phyloP scores from a whole-genome alignment of 192 early-diverging fungal genomes.

The Rhizophlyctis rosea region DNA sequence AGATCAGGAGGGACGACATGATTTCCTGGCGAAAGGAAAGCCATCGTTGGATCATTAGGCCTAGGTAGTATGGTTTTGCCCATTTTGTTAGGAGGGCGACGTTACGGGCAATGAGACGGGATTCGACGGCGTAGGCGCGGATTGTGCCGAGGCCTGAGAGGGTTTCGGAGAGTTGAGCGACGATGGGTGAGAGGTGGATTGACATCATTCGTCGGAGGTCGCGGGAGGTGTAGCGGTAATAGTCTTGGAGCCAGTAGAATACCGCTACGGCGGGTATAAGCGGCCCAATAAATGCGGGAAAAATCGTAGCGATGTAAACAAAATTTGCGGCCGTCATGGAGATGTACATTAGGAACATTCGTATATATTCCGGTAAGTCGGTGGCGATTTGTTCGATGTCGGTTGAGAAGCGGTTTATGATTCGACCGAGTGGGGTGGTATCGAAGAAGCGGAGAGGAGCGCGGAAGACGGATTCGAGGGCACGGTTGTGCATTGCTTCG shows the following conservation, averaged over 20 bases:
- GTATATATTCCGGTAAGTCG: slow-evolving; percentile 46
- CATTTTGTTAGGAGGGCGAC: slow-evolving; percentile 52
- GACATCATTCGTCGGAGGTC: slow-evolving; percentile 50
- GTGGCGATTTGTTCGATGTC: slow-evolving; percentile 53
- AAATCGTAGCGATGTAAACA: slow-evolving; percentile 52
- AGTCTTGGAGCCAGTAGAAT: no score
- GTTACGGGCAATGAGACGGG: slow-evolving; percentile 58
- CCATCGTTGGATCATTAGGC: slow-evolving; percentile 48
- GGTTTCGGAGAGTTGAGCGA: slow-evolving; percentile 62
- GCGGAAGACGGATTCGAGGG: slow-evolving; percentile 34
- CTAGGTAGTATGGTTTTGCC: slow-evolving; percentile 54
- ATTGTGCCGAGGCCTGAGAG: slow-evolving; percentile 65
- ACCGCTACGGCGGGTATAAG: slow-evolving; percentile 37
- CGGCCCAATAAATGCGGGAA: slow-evolving; percentile 39
- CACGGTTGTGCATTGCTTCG: slow-evolving; percentile 48
- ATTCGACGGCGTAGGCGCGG: slow-evolving; percentile 58
- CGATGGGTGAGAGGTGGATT: slow-evolving; percentile 58
- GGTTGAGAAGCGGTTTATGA: slow-evolving; percentile 52
- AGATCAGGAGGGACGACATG: slow-evolving; percentile 27
- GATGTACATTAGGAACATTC: slow-evolving; percentile 51
- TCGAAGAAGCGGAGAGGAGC: slow-evolving; percentile 63
- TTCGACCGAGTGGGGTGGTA: slow-evolving; percentile 55
- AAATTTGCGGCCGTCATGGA: slow-evolving; percentile 53
- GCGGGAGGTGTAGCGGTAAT: slow-evolving; percentile 37
- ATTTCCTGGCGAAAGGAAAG: slow-evolving; percentile 46